A percentile compares a stretch with the other conserved stretches of the same genome.
Conservation (phyloP, 768 basidiomycete genomes). For the Leccinum uliginosum region DNA sequence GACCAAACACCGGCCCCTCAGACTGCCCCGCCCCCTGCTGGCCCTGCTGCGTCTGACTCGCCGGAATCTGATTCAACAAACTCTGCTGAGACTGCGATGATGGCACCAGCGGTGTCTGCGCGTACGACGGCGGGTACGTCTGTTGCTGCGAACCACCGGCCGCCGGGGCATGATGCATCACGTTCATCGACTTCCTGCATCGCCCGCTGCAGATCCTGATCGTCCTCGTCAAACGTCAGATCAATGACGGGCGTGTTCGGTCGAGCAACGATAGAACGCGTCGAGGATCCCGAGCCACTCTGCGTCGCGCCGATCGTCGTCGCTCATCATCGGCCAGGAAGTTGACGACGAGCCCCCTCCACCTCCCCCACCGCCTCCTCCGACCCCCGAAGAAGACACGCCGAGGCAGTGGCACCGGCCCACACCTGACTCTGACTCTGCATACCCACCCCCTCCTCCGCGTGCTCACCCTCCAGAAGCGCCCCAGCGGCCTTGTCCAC, state of each 20-base stretch:
- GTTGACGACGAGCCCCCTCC: not conserved
- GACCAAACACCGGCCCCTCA: conserved; percentile 45
- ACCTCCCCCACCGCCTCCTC: too few species aligned
- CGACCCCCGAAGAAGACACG: not conserved
- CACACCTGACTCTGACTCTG: conserved; percentile 13
- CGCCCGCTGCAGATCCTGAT: conserved; percentile 45
- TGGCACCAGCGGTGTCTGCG: conserved; percentile 8
- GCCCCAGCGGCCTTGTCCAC: conserved; percentile 53
- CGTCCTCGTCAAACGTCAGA: conserved; percentile 58
- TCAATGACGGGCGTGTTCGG: conserved; percentile 45
- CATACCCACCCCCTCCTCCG: conserved; percentile 33
- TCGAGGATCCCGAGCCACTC: not conserved
- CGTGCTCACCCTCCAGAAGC: conserved; percentile 48
- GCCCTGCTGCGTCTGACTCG: conserved; percentile 7
- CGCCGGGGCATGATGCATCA: conserved; percentile 12
- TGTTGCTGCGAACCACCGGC: conserved; percentile 26
- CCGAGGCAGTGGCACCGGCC: not conserved
- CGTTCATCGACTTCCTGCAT: conserved; percentile 50
- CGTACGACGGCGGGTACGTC: conserved; percentile 11
- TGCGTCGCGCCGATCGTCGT: not conserved
- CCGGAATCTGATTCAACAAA: not conserved
- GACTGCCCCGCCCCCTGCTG: conserved; percentile 23
- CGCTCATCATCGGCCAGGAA: conserved; percentile 3
- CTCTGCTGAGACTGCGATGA: not conserved
- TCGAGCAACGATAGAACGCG: conserved; percentile 8